Evolutionary conservation across 2,329 filamentous ascomycete species (phyloP).

Genomic region (Aspergillaceae sp.): DNA sequence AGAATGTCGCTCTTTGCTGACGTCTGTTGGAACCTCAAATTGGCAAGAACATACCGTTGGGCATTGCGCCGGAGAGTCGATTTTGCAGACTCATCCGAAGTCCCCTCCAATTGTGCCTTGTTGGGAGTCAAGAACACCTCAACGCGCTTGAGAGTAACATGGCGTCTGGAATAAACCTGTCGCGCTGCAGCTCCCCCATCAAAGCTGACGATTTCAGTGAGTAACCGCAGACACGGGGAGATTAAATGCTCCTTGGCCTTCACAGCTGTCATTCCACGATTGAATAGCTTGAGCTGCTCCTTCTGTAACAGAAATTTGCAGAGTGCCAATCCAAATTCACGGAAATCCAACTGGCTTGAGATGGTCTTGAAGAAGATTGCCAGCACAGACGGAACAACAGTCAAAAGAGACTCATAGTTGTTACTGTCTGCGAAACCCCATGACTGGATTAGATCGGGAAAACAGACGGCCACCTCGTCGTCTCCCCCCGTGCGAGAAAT

Average conservation of each 20-base stretch:
- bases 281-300: conserved; percentile 69
- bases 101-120: conserved; percentile 43
- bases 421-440: conserved; percentile 77
- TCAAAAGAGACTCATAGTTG: conserved; percentile 72
- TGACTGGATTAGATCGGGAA: conserved; percentile 74
- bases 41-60: conserved; percentile 68
- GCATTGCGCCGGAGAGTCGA: conserved; percentile 78
- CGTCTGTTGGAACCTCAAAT: conserved; percentile 67
- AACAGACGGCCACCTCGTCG: conserved; percentile 53
- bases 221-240: conserved; percentile 73
- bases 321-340: conserved; percentile 65
- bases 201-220: conserved; percentile 76
- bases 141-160: conserved; percentile 70
- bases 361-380: conserved; percentile 73
- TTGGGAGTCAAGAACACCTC: conserved; percentile 72
- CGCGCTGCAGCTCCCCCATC: conserved; percentile 77
- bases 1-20: conserved; percentile 75
- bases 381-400: conserved; percentile 69
- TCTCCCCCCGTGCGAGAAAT: conserved; percentile 35
- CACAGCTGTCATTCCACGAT: conserved; percentile 67
- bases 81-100: conserved; percentile 56
- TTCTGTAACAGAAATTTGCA: conserved; percentile 75
- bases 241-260: conserved; percentile 82
- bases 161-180: conserved; percentile 66
- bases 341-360: conserved; percentile 64